These are phyloP conservation scores for Waltergamsia citrina DNA, from an alignment of 2,329 filamentous ascomycete genomes.

Conservation along the genomic window DNA sequence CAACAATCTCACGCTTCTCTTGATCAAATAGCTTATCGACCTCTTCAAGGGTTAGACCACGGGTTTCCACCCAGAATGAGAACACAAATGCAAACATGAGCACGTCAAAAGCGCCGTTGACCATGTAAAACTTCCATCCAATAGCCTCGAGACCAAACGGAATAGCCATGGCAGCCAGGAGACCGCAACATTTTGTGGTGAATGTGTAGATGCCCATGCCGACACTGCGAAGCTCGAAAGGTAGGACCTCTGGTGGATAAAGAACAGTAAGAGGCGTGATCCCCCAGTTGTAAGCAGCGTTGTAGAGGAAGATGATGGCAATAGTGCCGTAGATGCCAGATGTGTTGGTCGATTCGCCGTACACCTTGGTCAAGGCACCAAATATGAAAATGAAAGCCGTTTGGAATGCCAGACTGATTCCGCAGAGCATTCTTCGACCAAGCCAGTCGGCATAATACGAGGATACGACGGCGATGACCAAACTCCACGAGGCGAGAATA, in stretches of 20 bases:
- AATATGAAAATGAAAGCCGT: conserved; percentile 5
- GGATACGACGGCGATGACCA: conserved; percentile 6
- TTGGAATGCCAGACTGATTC: conserved; percentile 1
- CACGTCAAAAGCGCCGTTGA: conserved; percentile 8
- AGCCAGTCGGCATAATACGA: conserved; percentile 5
- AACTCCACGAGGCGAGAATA: conserved; percentile 9
- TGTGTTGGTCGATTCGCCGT: neutral
- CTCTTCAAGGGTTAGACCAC: conserved; percentile 10
- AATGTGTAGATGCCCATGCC: conserved; percentile 5
- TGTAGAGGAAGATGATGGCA: conserved; percentile 9
- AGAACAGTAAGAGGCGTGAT: conserved; percentile 7
- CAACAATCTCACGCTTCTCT: conserved; percentile 3
- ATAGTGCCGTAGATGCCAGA: conserved; percentile 8
- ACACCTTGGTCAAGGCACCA: conserved; percentile 3
- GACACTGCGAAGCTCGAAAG: conserved; percentile 8
- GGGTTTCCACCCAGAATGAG: conserved; percentile 11
- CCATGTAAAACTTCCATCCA: conserved; percentile 11
- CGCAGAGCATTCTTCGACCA: conserved; percentile 5
- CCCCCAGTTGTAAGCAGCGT: conserved; percentile 9
- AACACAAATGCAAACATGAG: conserved; percentile 8
- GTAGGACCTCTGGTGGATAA: conserved; percentile 10
- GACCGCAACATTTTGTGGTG: conserved; percentile 2
- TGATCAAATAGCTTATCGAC: conserved; percentile 10
- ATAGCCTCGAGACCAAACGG: conserved; percentile 9
- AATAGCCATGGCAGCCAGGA: conserved; percentile 8